Evolutionary conservation across 2,329 filamentous ascomycete species (phyloP).

Genomic region (Allantophomopsis lycopodina): DNA sequence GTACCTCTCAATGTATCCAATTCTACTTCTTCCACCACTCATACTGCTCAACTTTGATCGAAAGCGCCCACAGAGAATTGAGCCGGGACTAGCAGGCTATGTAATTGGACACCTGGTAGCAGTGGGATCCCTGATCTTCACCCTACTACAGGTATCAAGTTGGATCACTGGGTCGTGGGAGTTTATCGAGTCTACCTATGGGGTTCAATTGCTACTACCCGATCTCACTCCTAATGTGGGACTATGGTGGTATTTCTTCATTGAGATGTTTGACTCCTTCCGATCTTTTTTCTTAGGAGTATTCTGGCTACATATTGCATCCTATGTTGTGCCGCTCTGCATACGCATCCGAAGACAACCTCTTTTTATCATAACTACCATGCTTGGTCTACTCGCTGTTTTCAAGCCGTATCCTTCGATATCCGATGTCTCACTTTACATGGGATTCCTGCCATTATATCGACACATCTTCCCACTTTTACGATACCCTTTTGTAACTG

Average conservation of each 20-base stretch:
- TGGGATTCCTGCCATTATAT: slow-evolving; percentile 73
- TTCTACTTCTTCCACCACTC: slow-evolving; percentile 73
- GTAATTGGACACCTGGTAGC: slow-evolving; percentile 35
- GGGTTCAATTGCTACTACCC: slow-evolving; percentile 78
- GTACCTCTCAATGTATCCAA: slow-evolving; percentile 85
- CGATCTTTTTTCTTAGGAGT: slow-evolving; percentile 81
- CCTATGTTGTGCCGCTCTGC: slow-evolving; percentile 78
- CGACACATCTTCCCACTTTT: slow-evolving; percentile 88
- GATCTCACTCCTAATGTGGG: slow-evolving; percentile 93
- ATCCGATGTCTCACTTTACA: slow-evolving; percentile 75
- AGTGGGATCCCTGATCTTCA: slow-evolving; percentile 38
- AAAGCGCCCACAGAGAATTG: slow-evolving; percentile 9
- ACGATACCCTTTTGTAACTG: slow-evolving; percentile 81
- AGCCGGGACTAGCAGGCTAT: slow-evolving; percentile 32
- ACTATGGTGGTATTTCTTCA: slow-evolving; percentile 99
- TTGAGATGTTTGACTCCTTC: slow-evolving; percentile 98
- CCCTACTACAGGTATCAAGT: slow-evolving; percentile 59
- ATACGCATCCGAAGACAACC: slow-evolving; percentile 76
- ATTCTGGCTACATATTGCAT: slow-evolving; percentile 90
- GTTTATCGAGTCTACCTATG: slow-evolving; percentile 81
- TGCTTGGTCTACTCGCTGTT: slow-evolving; percentile 81
- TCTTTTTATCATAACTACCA: slow-evolving; percentile 69
- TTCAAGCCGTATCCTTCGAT: slow-evolving; percentile 97
- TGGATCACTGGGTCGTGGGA: slow-evolving; percentile 73
- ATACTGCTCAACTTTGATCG: slow-evolving; percentile 69